Evolutionary conservation across 192 early-diverging fungal species (phyloP).

Genomic region (Coemansia sp.): DNA sequence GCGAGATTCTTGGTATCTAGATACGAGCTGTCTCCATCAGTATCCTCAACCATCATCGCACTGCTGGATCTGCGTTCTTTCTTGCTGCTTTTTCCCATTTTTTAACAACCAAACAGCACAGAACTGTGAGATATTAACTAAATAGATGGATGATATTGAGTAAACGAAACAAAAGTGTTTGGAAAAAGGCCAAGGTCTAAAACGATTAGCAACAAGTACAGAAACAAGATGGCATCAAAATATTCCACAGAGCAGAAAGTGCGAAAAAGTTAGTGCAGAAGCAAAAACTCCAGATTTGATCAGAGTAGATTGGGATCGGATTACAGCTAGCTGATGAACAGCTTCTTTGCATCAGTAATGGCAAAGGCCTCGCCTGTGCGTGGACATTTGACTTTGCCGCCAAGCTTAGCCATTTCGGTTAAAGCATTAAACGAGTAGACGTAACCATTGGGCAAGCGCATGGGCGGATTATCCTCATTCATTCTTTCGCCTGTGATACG

Average conservation of each 20-base stretch:
- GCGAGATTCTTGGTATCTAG: conserved; percentile 27
- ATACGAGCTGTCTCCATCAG: conserved; percentile 31
- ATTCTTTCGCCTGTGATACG: conserved; percentile 88
- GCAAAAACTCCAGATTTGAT: conserved; percentile 9
- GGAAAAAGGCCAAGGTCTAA: conserved; percentile 6
- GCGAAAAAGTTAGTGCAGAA: conserved; percentile 1
- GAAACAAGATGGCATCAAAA: neutral
- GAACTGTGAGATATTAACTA: neutral
- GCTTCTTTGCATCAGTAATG: conserved; percentile 67
- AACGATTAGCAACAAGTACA: neutral
- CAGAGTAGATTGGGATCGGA: neutral
- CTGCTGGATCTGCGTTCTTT: conserved; percentile 36
- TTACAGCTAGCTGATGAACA: conserved; percentile 64
- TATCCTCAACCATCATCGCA: conserved; percentile 27
- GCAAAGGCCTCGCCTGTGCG: conserved; percentile 61
- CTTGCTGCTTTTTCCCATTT: conserved; percentile 86
- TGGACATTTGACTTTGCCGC: conserved; percentile 72
- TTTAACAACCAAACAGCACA: conserved; percentile 20
- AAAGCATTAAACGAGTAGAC: conserved; percentile 86
- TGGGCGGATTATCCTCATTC: conserved; percentile 94
- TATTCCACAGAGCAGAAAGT: conserved; percentile 4
- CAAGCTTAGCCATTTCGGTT: conserved; percentile 66
- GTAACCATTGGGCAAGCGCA: conserved; percentile 94
- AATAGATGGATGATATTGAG: neutral
- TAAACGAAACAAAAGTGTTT: neutral